These are phyloP conservation scores for Pichia sp. DNA, from an alignment of 1,139 yeast genomes.

Conservation along the genomic window DNA sequence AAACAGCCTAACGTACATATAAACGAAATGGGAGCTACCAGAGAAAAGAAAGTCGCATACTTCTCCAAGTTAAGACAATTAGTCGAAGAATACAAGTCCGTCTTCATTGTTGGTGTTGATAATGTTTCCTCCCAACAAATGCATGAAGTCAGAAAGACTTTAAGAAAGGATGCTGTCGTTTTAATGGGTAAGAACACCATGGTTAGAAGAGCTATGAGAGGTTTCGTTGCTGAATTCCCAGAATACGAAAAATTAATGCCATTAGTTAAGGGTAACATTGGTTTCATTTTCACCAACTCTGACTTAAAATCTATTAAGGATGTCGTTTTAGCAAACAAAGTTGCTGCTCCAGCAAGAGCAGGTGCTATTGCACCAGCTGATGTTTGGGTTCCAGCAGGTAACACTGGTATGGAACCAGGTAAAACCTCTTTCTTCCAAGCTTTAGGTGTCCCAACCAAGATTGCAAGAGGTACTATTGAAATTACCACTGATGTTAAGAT, in stretches of 20 bases:
- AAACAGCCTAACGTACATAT: conserved; percentile 86
- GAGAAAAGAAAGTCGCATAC: conserved; percentile 95
- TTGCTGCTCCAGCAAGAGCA: conserved; percentile 99
- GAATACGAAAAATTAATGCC: conserved; percentile 95
- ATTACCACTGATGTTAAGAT: conserved; percentile 96
- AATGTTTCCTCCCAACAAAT: conserved; percentile 99
- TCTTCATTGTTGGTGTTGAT: conserved; percentile 98
- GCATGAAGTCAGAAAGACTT: conserved; percentile 98
- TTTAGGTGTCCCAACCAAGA: conserved; percentile 99
- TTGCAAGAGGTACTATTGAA: conserved; percentile 99
- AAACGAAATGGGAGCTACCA: conserved; percentile 99
- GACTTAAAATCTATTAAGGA: conserved; percentile 93
- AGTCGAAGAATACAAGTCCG: conserved; percentile 94
- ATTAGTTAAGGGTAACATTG: conserved; percentile 94
- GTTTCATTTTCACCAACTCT: conserved; percentile 97
- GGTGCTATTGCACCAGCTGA: conserved; percentile 99
- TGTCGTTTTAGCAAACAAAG: conserved; percentile 80
- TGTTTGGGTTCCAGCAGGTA: conserved; percentile 97
- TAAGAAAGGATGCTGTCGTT: conserved; percentile 91
- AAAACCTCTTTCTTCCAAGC: conserved; percentile 99
- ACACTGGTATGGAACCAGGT: conserved; percentile 99
- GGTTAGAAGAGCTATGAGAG: conserved; percentile 99
- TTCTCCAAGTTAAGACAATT: conserved; percentile 91
- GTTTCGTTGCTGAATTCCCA: conserved; percentile 88
- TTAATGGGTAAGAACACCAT: conserved; percentile 99